These are phyloP conservation scores for Chaetoscypha palmicola DNA, from an alignment of 2,329 filamentous ascomycete species.

Conservation along the genomic window DNA sequence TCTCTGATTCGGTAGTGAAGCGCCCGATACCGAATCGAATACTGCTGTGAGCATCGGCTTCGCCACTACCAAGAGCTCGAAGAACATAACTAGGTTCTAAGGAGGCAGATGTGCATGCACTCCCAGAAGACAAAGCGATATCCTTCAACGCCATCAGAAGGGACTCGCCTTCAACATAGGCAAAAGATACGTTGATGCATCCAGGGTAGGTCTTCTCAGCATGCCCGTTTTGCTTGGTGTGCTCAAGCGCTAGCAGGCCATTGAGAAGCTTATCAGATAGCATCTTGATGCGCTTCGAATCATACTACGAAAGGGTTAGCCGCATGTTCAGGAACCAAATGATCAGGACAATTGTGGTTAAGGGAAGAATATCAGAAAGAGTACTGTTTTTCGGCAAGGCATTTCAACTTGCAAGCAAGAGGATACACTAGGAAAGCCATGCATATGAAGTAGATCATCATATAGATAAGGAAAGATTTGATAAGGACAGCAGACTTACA, in stretches of 20 bases:
- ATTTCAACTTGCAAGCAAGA: slow-evolving; percentile 32
- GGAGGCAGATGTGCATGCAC: slow-evolving; percentile 93
- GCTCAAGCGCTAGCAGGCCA: slow-evolving; percentile 81
- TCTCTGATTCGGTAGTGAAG: slow-evolving; percentile 91
- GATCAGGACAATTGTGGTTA: slow-evolving; percentile 21
- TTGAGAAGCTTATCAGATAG: slow-evolving; percentile 79
- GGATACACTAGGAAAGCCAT: slow-evolving; percentile 78
- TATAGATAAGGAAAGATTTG: slow-evolving; percentile 26
- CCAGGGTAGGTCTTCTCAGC: slow-evolving; percentile 80
- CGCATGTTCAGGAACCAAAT: background rate
- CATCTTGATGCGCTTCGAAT: slow-evolving; percentile 72
- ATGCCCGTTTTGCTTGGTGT: slow-evolving; percentile 87
- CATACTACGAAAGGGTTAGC: slow-evolving; percentile 59
- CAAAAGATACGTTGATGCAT: slow-evolving; percentile 97
- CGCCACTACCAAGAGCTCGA: slow-evolving; percentile 87
- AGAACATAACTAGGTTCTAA: slow-evolving; percentile 95
- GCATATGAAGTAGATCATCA: slow-evolving; percentile 84
- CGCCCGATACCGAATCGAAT: slow-evolving; percentile 96
- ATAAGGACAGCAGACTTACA: slow-evolving; percentile 49
- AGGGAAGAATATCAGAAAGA: slow-evolving; percentile 23
- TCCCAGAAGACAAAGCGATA: slow-evolving; percentile 92
- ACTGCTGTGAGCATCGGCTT: slow-evolving; percentile 95
- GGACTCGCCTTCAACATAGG: slow-evolving; percentile 96
- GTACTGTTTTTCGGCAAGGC: slow-evolving; percentile 31
- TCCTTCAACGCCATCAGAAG: slow-evolving; percentile 98